Conservation (phyloP, 108 stramenopile species). For the Schizochytrium sp. region DNA sequence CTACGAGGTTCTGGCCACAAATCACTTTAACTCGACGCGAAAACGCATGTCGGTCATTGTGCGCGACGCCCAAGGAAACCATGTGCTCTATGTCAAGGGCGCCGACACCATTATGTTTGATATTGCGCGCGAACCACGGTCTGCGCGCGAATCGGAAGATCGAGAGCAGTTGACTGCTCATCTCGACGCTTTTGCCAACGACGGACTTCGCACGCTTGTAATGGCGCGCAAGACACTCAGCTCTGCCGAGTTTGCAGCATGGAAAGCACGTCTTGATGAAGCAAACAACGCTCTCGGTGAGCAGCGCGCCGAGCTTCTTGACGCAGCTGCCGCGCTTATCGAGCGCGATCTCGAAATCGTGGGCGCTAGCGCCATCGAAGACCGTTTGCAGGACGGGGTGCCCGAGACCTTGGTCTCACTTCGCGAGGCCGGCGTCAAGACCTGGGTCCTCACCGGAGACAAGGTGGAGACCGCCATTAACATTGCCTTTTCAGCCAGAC, state of each 20-base stretch:
- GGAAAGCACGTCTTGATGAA: slow-evolving; percentile 61
- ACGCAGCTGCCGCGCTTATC: slow-evolving; percentile 31
- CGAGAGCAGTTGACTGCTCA: slow-evolving; percentile 19
- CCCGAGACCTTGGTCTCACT: slow-evolving; percentile 41
- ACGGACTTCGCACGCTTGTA: slow-evolving; percentile 54
- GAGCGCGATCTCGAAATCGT: slow-evolving; percentile 35
- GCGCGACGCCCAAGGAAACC: slow-evolving; percentile 21
- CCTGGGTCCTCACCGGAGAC: slow-evolving; percentile 55
- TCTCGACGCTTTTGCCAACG: slow-evolving; percentile 34
- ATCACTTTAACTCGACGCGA: slow-evolving; percentile 11
- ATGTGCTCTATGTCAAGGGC: slow-evolving; percentile 38
- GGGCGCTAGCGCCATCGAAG: slow-evolving; percentile 51
- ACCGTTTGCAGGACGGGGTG: slow-evolving; percentile 46
- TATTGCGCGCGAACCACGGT: slow-evolving; percentile 5
- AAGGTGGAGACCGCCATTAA: slow-evolving; percentile 55
- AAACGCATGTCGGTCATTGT: slow-evolving; percentile 56
- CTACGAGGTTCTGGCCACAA: background rate
- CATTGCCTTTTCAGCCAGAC: slow-evolving; percentile 68
- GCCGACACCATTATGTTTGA: slow-evolving; percentile 49
- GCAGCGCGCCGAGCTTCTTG: slow-evolving; percentile 21
- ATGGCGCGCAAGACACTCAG: slow-evolving; percentile 45
- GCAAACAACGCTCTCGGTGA: slow-evolving; percentile 63
- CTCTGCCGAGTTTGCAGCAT: slow-evolving; percentile 60
- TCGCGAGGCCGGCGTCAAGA: slow-evolving; percentile 41
- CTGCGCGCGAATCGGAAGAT: background rate